Evolutionary conservation across 306 rosid species (phyloP).

Genomic region (Malus orientalis): DNA sequence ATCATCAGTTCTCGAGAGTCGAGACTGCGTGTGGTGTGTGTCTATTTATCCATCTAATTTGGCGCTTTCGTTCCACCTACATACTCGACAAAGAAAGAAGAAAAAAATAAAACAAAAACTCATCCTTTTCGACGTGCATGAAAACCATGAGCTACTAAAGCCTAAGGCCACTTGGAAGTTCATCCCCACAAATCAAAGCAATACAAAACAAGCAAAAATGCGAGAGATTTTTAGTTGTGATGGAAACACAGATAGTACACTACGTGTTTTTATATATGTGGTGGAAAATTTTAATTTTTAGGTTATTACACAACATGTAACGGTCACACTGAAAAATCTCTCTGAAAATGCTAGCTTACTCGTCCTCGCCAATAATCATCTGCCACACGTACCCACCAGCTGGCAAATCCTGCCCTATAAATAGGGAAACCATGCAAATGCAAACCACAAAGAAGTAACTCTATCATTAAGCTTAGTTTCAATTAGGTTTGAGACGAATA

Average conservation of each 20-base stretch:
- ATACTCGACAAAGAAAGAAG: not conserved
- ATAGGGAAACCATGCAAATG: constrained; percentile 20
- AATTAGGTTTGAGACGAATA: constrained; percentile 13
- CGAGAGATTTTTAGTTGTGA: too few relatives aligned
- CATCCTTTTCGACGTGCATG: not conserved
- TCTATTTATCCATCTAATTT: not conserved
- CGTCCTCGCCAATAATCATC: not conserved
- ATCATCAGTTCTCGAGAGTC: too few relatives aligned
- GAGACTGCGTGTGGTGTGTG: not conserved
- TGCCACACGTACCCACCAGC: not conserved
- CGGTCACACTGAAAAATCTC: too few relatives aligned
- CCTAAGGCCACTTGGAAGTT: not conserved
- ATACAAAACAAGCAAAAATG: not conserved
- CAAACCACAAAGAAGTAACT: not conserved
- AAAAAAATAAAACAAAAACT: not conserved
- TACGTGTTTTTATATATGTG: too few relatives aligned
- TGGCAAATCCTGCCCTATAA: constrained; percentile 30
- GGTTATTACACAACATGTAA: too few relatives aligned
- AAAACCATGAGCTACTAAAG: not conserved
- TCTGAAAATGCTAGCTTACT: too few relatives aligned
- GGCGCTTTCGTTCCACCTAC: not conserved
- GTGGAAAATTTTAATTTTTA: too few relatives aligned
- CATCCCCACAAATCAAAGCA: not conserved
- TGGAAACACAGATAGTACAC: fast-evolving
- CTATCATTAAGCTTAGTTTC: not conserved